Base-by-base conservation (phyloP, 129 eudicot species). In the Logfia minima region DNA sequence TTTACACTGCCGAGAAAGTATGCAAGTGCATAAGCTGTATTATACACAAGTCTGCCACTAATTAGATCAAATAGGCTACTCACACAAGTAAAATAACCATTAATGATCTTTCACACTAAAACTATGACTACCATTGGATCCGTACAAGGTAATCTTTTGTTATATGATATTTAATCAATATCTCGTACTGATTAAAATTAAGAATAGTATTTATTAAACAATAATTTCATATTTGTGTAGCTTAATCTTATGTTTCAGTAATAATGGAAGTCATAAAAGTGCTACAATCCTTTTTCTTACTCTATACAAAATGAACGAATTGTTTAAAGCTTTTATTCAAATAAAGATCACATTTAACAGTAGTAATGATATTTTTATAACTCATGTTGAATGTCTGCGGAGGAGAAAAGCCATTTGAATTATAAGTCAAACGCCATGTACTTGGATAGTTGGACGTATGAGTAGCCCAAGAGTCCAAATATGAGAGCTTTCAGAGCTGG, bases 391-490 rank as follows among this genome's bases (percentile, higher is more conserved):
- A 35, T 16, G 35, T 39, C 11, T 32, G 55, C 58, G 37, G 9
- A 37, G 10, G 31, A 61, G 62, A 24, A 61, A 32, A 43, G 39
- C 51, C 41, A 75, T 18, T 29, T 48, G 37, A 65, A 6, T 34
- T 45, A 43, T 45, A 45, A 52, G 19, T 52, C 52, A 11, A 23
- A 28, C 8, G 10, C 1, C 14, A 32, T n/a, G 43, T 31, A 53
- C 1, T 11, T 48, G 55, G 34, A 28, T 31, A 53, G 0, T 11
- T 48, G 55, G 34, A 28, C 64, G 29, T 13, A 55, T 77, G 67
- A 66, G 52, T 32, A 70, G 61, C 26, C 75, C 67, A 78, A 69
- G 43, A 59, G 76, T 58, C 67, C 56, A 58, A 60, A 71, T 71
- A 43, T 28, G 64, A 31, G 72, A 70, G 77, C 70, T 29, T 78